Evolutionary conservation across 2,329 filamentous ascomycete species (phyloP), one percentile per base, ranked within the genome.

Genomic region (Botryosphaeria dothidea): DNA sequence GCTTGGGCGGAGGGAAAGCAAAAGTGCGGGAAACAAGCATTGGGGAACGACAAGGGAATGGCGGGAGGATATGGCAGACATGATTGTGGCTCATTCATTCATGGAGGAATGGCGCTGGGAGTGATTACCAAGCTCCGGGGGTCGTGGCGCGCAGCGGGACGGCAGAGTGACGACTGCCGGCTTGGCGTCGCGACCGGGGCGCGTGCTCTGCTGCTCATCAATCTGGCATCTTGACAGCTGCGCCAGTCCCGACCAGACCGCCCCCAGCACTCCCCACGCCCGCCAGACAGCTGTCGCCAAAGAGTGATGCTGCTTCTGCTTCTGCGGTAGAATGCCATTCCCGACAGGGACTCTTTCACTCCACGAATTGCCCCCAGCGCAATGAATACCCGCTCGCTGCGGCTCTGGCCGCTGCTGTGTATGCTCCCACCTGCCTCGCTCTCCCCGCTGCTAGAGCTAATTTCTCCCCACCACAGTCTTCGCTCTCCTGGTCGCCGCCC

Each of bases 401-500:
- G 64, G 64, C 64, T 56, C 48, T 66, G 57, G 58, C 64, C 64
- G 64, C 64, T 66, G 57, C 31, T 66, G 23, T 25, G 64, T 66
- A 52, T 43, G 64, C 21, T 41, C 45, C 27, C 43, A 31, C 64
- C 27, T 34, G 3, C 15, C 23, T 34, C n/a, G 8, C n/a, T 2
- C 27, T 38, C 54, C 27, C 27, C 11, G n/a, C 15, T 11, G n/a
- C 19, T 9, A 25, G 29, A 8, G 19, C 34, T 43, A 25, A 56
- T 25, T 43, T 29, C 4, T n/a, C 25, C n/a, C 7, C 27, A 25
- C n/a, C 31, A 48, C 65, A 78, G 76, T 75, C 45, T 65, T 76
- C 62, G 68, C 77, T 64, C 72, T 72, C 4, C 51, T 76, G n/a
- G 68, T 74, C 27, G 41, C 74, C 48, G 67, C 70, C 48, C 46